A percentile compares a stretch with the other conserved stretches of the same genome.
phyloP scores from a whole-genome alignment of 371 early-diverging fungal genomes.

The Syncephalastrum sp. region DNA sequence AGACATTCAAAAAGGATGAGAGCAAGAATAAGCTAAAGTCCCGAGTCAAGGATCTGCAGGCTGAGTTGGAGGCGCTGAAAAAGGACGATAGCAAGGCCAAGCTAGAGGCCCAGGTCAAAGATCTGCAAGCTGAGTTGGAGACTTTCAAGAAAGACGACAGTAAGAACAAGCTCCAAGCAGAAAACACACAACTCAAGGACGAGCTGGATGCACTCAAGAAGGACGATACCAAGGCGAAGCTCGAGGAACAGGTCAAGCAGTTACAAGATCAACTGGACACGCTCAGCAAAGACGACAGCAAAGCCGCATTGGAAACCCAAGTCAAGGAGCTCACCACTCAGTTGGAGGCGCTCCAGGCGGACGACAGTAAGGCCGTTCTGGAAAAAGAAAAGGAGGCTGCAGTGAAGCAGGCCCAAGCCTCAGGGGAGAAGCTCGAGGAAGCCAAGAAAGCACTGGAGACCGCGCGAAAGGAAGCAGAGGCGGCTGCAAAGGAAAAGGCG shows the following conservation, averaged over 20 bases:
- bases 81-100: background rate
- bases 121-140: constrained; percentile 13
- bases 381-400: constrained; percentile 32
- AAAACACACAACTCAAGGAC: constrained; percentile 20
- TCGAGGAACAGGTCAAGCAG: constrained; percentile 28
- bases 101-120: constrained; percentile 12
- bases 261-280: constrained; percentile 21
- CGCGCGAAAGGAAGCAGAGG: too few species aligned
- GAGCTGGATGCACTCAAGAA: constrained; percentile 25
- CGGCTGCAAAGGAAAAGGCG: too few species aligned
- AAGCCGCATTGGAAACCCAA: constrained; percentile 4
- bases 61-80: constrained; percentile 12
- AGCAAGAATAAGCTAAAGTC: constrained; percentile 21
- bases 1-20: constrained; percentile 12
- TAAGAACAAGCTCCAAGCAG: constrained; percentile 22
- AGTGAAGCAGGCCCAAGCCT: constrained; percentile 1
- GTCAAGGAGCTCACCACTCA: constrained; percentile 14
- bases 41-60: constrained; percentile 11
- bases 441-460: too few species aligned
- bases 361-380: constrained; percentile 14
- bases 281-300: background rate
- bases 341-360: constrained; percentile 14
- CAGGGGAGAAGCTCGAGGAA: too few species aligned
- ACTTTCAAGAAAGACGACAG: constrained; percentile 11
- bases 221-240: constrained; percentile 4